A percentile compares a stretch with the other conserved stretches of the same genome.
These are phyloP conservation scores for Huntiella moniliformis DNA, from an alignment of 2,329 filamentous ascomycete species.

Conservation along the genomic window DNA sequence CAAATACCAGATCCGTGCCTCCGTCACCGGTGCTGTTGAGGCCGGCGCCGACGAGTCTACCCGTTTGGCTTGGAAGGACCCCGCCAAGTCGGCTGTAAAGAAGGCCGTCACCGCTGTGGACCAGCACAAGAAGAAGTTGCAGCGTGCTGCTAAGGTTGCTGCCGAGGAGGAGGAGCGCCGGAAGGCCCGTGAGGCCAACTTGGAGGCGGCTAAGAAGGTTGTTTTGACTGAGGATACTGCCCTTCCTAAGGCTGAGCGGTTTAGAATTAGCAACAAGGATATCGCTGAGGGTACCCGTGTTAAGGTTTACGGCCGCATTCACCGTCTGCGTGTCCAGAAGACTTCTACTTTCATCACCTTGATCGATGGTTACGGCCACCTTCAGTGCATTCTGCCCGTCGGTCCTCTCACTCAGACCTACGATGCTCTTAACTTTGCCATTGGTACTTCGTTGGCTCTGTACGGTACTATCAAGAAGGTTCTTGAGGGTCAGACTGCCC, in stretches of 20 bases:
- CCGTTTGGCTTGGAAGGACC: slow-evolving; percentile 58
- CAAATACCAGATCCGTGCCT: slow-evolving; percentile 51
- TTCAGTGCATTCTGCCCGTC: slow-evolving; percentile 63
- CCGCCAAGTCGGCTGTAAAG: slow-evolving; percentile 68
- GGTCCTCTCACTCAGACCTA: slow-evolving; percentile 81
- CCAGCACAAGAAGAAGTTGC: slow-evolving; percentile 65
- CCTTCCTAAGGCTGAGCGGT: slow-evolving; percentile 54
- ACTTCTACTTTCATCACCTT: slow-evolving; percentile 75
- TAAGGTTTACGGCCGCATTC: slow-evolving; percentile 64
- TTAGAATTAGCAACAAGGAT: slow-evolving; percentile 57
- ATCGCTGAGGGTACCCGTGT: slow-evolving; percentile 54
- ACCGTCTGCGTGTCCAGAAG: slow-evolving; percentile 65
- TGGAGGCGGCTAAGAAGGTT: slow-evolving; percentile 64
- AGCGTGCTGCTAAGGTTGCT: slow-evolving; percentile 55
- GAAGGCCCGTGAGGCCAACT: slow-evolving; percentile 44
- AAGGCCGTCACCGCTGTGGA: slow-evolving; percentile 62
- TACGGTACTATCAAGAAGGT: slow-evolving; percentile 70
- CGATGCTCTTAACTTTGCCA: slow-evolving; percentile 67
- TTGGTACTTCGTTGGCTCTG: slow-evolving; percentile 73
- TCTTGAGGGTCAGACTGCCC: slow-evolving; percentile 57
- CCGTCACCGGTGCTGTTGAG: slow-evolving; percentile 38
- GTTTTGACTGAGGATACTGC: slow-evolving; percentile 48
- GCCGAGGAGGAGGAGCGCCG: slow-evolving; percentile 55
- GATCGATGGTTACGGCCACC: slow-evolving; percentile 55
- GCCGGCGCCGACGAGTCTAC: slow-evolving; percentile 44